Conservation (phyloP, 768 basidiomycete species). For the Multifurca ochricompacta region DNA sequence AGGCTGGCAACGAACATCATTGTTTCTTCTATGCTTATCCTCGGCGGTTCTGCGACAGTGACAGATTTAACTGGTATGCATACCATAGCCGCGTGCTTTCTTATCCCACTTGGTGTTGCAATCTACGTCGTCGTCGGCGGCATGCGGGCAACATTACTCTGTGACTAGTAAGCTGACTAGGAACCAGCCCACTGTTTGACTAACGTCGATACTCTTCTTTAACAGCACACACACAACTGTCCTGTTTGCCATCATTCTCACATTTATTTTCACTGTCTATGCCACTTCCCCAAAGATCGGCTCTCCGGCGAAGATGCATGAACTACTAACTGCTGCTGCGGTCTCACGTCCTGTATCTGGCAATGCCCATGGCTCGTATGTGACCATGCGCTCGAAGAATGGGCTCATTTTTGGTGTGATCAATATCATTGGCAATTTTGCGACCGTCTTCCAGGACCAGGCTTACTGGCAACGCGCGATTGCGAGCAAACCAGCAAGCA, state of each 20-base stretch:
- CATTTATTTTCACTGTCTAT: constrained; percentile 73
- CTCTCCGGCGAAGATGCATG: constrained; percentile 68
- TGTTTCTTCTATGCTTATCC: constrained; percentile 78
- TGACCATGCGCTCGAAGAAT: constrained; percentile 50
- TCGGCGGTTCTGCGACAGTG: constrained; percentile 83
- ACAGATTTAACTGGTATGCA: constrained; percentile 83
- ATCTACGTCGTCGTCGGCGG: constrained; percentile 85
- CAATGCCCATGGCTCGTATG: constrained; percentile 80
- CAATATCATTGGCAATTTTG: constrained; percentile 82
- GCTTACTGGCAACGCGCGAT: constrained; percentile 91
- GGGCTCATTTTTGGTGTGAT: constrained; percentile 68
- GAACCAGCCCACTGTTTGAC: background rate
- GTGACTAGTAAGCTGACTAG: constrained; percentile 61
- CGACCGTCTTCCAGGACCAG: constrained; percentile 49
- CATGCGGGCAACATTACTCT: constrained; percentile 79
- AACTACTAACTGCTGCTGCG: constrained; percentile 58
- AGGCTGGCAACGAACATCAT: constrained; percentile 87
- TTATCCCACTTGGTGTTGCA: constrained; percentile 81
- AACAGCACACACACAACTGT: constrained; percentile 78
- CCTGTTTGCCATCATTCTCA: constrained; percentile 79
- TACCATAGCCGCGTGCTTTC: constrained; percentile 85
- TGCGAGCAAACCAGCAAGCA: constrained; percentile 73
- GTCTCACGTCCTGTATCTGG: constrained; percentile 54
- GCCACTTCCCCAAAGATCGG: constrained; percentile 75
- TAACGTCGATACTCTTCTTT: background rate